Evolutionary conservation across 768 basidiomycete genomes (phyloP).

Genomic region (Xerocomellus chrysenteron): DNA sequence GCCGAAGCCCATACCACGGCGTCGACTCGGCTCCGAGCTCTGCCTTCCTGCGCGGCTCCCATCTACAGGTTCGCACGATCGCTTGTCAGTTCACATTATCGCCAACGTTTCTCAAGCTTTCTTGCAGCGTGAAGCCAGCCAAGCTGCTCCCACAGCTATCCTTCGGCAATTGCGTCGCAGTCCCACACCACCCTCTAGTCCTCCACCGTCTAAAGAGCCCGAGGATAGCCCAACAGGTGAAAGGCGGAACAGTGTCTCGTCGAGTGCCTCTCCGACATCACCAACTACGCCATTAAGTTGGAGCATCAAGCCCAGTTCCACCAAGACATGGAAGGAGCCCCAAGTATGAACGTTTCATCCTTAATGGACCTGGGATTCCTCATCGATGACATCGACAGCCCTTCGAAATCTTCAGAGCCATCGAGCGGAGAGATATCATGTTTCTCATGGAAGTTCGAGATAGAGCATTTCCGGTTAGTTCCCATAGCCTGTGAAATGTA

Average conservation of each 20-base stretch:
- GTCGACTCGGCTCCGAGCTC: constrained; percentile 46
- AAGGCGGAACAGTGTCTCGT: constrained; percentile 16
- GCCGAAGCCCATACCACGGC: constrained; percentile 33
- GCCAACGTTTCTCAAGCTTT: constrained; percentile 49
- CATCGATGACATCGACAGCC: constrained; percentile 34
- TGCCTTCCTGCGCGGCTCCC: constrained; percentile 73
- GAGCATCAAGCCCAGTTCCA: constrained; percentile 8
- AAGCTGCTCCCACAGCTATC: constrained; percentile 55
- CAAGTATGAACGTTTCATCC: constrained; percentile 38
- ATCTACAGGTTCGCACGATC: constrained; percentile 48
- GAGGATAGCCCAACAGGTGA: constrained; percentile 10
- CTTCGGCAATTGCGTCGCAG: constrained; percentile 51
- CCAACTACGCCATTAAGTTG: constrained; percentile 15
- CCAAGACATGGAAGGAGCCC: constrained; percentile 48
- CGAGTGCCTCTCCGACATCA: constrained; percentile 23
- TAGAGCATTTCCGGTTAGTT: constrained; percentile 71
- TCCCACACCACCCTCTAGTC: constrained; percentile 37
- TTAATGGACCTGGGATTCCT: background rate
- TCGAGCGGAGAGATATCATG: constrained; percentile 81
- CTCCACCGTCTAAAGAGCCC: constrained; percentile 19
- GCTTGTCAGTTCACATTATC: constrained; percentile 7
- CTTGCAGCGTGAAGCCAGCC: constrained; percentile 68
- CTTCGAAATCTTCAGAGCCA: constrained; percentile 74
- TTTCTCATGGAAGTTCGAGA: constrained; percentile 84
- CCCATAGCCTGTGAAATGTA: background rate